Base-by-base conservation (phyloP, 2,329 filamentous ascomycete species). In the Myriosclerotinia duriaeana region DNA sequence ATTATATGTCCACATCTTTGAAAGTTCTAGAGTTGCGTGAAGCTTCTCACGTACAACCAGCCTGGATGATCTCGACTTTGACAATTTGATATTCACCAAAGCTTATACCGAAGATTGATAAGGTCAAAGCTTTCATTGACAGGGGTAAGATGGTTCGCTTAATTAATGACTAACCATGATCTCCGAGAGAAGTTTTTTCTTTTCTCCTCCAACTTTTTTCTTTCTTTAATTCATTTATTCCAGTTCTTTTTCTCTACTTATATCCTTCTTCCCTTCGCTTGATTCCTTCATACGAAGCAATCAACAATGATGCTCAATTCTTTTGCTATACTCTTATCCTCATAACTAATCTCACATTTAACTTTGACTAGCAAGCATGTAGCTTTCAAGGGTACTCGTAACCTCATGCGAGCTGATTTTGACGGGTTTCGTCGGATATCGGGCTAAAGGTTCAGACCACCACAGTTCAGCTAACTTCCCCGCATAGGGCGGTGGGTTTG, bases 351-450 rank as follows among this genome's bases (percentile, higher is more conserved):
- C 20, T 36, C 46, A 30, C 30, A 38, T 20, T 14, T 20, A 14
- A 17, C 38, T 46, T 60, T 42, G 9, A 53, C 50, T 46, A 53
- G 17, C 55, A 48, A 53, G 38, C 48, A 66, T 61, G 46, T 22
- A 60, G 14, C 26, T 60, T 44, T 26, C 61, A 56, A 20, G 46
- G 30, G 4, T 34, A 34, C 30, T 34, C 42, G 20, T 46, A n/a
- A 17, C n/a, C 26, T 60, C 58, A 60, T 58, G 42, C 30, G 38
- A 58, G 40, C 64, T 53, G 55, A 66, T 66, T 38, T 53, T 20
- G 38, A 44, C 48, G 36, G 55, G 38, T 53, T 53, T 22, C 26
- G 12, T 61, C 55, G 55, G 64, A 36, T 44, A 53, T 61, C 44
- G 64, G 40, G 64, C n/a, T 26, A 53, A 66, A n/a, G 30, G n/a